A percentile compares a stretch with the other conserved stretches of the same genome.
Conservation (phyloP, 1,139 yeast species). For the Nakaseomyces glabratus region DNA sequence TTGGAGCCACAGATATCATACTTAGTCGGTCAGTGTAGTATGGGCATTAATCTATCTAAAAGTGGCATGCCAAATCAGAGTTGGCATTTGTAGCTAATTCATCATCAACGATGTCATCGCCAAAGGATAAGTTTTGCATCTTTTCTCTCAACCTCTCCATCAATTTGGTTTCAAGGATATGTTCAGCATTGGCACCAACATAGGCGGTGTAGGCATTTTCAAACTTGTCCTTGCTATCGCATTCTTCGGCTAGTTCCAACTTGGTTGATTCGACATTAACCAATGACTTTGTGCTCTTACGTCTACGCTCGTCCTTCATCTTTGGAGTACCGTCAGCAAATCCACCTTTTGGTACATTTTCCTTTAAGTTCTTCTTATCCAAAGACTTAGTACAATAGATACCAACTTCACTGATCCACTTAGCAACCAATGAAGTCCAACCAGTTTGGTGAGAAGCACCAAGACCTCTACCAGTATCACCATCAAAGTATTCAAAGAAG, state of each 20-base stretch:
- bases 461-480: conserved; percentile 86
- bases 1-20: too few species aligned
- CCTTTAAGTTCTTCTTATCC: conserved; percentile 2
- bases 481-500: conserved; percentile 85
- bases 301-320: conserved; percentile 36
- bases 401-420: conserved; percentile 80
- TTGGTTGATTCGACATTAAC: conserved; percentile 55
- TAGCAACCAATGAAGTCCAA: conserved; percentile 93
- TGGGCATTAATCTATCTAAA: not conserved
- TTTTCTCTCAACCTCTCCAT: conserved; percentile 16
- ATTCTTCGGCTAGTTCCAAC: conserved; percentile 55
- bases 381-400: conserved; percentile 4
- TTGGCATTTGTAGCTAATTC: conserved; percentile 1
- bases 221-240: conserved; percentile 23
- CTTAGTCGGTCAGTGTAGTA: too few species aligned
- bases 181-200: conserved; percentile 15
- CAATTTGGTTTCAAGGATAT: conserved; percentile 15
- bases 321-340: conserved; percentile 20
- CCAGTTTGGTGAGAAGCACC: conserved; percentile 95
- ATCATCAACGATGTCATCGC: conserved; percentile 5
- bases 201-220: conserved; percentile 11
- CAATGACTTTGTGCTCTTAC: conserved; percentile 61
- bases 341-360: conserved; percentile 8
- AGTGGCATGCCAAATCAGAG: conserved; percentile 5
- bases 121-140: conserved; percentile 13